Conservation (phyloP, 805 yeast genomes). For the Saccharomycopsis sp. region DNA sequence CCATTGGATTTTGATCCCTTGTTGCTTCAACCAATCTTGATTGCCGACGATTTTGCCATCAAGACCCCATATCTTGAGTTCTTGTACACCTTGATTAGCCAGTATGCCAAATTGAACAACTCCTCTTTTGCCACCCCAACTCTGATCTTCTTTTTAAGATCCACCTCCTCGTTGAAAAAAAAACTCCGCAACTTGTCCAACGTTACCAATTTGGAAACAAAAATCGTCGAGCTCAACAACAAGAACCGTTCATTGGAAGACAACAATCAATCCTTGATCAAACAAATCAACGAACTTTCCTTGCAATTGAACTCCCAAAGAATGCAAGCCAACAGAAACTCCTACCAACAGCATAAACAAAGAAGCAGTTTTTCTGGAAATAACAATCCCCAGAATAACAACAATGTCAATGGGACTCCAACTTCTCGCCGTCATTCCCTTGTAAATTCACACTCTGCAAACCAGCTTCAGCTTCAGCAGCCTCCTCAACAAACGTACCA, state of each 20-base stretch:
- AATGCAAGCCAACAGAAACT: constrained; percentile 19
- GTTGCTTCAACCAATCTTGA: constrained; percentile 73
- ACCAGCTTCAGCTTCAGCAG: neutral
- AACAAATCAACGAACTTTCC: constrained; percentile 21
- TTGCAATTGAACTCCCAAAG: constrained; percentile 17
- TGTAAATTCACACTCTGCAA: neutral
- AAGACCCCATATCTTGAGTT: constrained; percentile 89
- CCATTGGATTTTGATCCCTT: constrained; percentile 65
- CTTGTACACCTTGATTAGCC: constrained; percentile 69
- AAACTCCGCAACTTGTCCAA: constrained; percentile 2
- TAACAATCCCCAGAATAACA: neutral
- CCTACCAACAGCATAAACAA: constrained; percentile 23
- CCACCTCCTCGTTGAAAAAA: constrained; percentile 25
- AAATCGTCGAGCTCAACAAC: constrained; percentile 2
- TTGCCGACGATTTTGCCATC: constrained; percentile 82
- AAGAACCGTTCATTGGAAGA: constrained; percentile 19
- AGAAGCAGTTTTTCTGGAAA: neutral
- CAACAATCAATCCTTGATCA: constrained; percentile 14
- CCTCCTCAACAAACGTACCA: too few species aligned
- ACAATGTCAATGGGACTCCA: constrained; percentile 2
- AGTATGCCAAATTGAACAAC: constrained; percentile 35
- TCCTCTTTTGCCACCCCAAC: constrained; percentile 24
- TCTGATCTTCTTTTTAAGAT: constrained; percentile 28
- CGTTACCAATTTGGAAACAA: constrained; percentile 3
- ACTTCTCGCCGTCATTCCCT: constrained; percentile 1